These are phyloP conservation scores for Erysimum pusillum DNA, from an alignment of 441 rosid species.

Conservation along the genomic window DNA sequence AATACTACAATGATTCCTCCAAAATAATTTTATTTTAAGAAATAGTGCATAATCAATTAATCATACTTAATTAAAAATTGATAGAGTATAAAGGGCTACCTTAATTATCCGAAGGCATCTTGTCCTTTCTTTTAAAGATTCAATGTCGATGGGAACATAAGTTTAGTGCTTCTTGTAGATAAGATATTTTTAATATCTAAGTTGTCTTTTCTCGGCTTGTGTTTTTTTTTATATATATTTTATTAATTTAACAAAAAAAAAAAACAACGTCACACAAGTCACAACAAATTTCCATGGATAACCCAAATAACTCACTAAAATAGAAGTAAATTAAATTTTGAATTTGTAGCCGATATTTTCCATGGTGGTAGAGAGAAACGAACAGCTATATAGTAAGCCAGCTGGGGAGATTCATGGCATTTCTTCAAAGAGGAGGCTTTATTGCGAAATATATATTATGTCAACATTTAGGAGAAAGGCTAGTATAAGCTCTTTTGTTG, in stretches of 20 bases:
- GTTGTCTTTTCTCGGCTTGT: not conserved
- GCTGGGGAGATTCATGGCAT: not conserved
- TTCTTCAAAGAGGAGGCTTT: not conserved
- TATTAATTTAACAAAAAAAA: not conserved
- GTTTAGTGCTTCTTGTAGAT: slow-evolving; percentile 43
- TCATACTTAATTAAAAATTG: slow-evolving; percentile 15
- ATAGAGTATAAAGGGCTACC: slow-evolving; percentile 44
- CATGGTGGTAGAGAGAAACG: not conserved
- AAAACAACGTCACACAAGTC: too few species aligned
- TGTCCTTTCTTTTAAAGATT: slow-evolving; percentile 43
- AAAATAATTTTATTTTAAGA: slow-evolving; percentile 10
- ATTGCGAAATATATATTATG: not conserved
- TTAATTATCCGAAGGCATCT: slow-evolving; percentile 48
- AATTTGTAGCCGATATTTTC: not conserved
- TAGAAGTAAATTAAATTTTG: not conserved
- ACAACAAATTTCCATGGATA: not conserved
- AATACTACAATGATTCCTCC: not conserved
- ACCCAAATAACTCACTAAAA: not conserved
- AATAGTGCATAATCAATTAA: slow-evolving; percentile 5
- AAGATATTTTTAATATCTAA: slow-evolving; percentile 39
- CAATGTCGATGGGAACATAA: slow-evolving; percentile 40
- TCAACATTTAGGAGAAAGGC: not conserved
- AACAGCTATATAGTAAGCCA: not conserved
- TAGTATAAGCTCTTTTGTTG: not conserved
- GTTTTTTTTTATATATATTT: not conserved